These are phyloP conservation scores for Cytospora mali DNA, from an alignment of 2,329 filamentous ascomycete genomes.

Conservation along the genomic window DNA sequence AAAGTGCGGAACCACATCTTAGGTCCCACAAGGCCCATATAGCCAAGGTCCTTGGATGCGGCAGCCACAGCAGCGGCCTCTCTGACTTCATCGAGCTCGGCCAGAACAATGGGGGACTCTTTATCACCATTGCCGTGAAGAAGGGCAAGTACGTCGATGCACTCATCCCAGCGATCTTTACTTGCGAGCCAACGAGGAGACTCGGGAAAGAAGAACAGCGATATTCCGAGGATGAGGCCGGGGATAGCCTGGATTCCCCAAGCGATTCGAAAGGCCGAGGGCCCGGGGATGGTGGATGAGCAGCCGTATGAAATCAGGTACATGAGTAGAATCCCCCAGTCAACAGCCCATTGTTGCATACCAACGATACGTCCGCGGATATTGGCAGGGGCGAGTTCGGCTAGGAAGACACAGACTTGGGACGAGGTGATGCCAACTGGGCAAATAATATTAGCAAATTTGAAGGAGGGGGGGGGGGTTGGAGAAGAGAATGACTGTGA, in stretches of 20 bases:
- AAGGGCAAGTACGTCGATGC: conserved; percentile 57
- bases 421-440: conserved; percentile 73
- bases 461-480: too few species aligned
- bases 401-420: conserved; percentile 70
- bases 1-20: conserved; percentile 54
- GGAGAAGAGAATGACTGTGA: background rate
- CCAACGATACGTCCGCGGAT: conserved; percentile 63
- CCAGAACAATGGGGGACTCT: conserved; percentile 50
- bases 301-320: conserved; percentile 29
- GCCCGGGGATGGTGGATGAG: conserved; percentile 48
- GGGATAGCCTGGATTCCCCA: conserved; percentile 65
- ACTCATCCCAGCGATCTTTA: conserved; percentile 69
- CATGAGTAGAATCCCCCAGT: conserved; percentile 67
- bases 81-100: conserved; percentile 27
- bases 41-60: conserved; percentile 43
- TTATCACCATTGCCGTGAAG: conserved; percentile 61
- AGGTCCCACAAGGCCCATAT: conserved; percentile 49
- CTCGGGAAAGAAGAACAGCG: conserved; percentile 63
- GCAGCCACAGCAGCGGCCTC: conserved; percentile 44
- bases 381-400: conserved; percentile 64
- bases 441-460: conserved; percentile 33
- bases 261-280: conserved; percentile 61
- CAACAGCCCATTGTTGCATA: conserved; percentile 72
- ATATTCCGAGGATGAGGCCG: conserved; percentile 54
- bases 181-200: conserved; percentile 72